These are phyloP conservation scores for Ophiostoma ips DNA, from an alignment of 2,329 filamentous ascomycete genomes.

Conservation along the genomic window DNA sequence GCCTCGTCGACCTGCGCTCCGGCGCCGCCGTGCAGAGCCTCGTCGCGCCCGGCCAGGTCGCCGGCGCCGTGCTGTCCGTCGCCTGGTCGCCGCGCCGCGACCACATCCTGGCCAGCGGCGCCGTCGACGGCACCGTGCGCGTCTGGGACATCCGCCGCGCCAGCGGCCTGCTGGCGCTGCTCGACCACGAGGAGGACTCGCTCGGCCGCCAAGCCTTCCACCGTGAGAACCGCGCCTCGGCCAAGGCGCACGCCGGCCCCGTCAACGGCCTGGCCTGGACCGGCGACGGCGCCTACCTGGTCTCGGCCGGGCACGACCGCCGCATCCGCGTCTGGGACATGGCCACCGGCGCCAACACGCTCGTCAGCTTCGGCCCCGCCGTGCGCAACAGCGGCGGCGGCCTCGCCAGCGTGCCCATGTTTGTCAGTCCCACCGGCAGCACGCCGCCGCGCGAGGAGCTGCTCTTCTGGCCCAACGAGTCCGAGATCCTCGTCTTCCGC, in stretches of 20 bases:
- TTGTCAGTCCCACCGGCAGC: conserved; percentile 47
- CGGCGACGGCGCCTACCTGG: conserved; percentile 59
- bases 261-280: conserved; percentile 83
- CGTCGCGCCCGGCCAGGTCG: conserved; percentile 41
- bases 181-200: conserved; percentile 78
- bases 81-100: conserved; percentile 74
- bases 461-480: conserved; percentile 69
- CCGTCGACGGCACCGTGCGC: conserved; percentile 69
- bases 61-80: conserved; percentile 52
- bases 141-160: conserved; percentile 81
- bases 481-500: conserved; percentile 67
- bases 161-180: conserved; percentile 57
- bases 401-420: conserved; percentile 45
- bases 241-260: conserved; percentile 61
- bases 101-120: conserved; percentile 68
- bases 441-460: conserved; percentile 45
- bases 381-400: conserved; percentile 59
- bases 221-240: conserved; percentile 32
- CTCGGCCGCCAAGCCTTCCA: conserved; percentile 44
- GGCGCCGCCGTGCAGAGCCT: conserved; percentile 62
- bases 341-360: conserved; percentile 66
- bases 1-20: conserved; percentile 74
- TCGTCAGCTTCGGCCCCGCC: conserved; percentile 74
- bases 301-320: conserved; percentile 73
- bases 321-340: conserved; percentile 81